These are phyloP conservation scores for Elymus sibiricus DNA, from an alignment of 176 grass and related monocot species.

Conservation along the genomic window DNA sequence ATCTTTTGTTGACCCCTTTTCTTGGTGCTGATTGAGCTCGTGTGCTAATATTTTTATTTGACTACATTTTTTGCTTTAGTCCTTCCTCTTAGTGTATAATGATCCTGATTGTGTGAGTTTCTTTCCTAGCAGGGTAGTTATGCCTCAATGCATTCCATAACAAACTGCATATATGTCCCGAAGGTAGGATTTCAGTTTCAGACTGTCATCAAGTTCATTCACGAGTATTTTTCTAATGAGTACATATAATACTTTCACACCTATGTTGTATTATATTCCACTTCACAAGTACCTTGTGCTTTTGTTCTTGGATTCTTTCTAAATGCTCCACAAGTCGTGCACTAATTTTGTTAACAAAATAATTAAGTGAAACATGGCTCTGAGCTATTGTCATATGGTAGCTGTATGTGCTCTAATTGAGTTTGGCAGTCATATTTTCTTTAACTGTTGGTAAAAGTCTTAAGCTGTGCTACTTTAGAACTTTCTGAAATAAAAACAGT, in stretches of 20 bases:
- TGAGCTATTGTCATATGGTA: neutral
- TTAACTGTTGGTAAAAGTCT: neutral
- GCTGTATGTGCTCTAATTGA: neutral
- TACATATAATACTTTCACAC: neutral
- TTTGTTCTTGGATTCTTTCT: neutral
- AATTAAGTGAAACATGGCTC: neutral
- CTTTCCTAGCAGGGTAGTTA: too few species aligned
- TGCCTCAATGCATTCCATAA: too few species aligned
- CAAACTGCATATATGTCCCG: too few species aligned
- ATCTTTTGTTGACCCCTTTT: too few species aligned
- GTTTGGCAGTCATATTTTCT: neutral
- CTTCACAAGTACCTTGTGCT: neutral
- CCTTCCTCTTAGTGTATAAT: too few species aligned
- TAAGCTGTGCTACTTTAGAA: neutral
- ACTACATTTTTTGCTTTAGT: too few species aligned
- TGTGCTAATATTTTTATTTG: too few species aligned
- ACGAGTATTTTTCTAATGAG: too few species aligned
- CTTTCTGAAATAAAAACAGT: neutral
- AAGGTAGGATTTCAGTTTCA: too few species aligned
- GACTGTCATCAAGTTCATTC: too few species aligned
- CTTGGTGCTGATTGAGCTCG: too few species aligned
- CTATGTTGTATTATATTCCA: neutral
- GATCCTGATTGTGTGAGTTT: too few species aligned
- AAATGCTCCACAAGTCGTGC: neutral
- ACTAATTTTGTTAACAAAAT: neutral